These are phyloP conservation scores for Niveomyces coronatus DNA, from an alignment of 2,329 filamentous ascomycete genomes.

Conservation along the genomic window DNA sequence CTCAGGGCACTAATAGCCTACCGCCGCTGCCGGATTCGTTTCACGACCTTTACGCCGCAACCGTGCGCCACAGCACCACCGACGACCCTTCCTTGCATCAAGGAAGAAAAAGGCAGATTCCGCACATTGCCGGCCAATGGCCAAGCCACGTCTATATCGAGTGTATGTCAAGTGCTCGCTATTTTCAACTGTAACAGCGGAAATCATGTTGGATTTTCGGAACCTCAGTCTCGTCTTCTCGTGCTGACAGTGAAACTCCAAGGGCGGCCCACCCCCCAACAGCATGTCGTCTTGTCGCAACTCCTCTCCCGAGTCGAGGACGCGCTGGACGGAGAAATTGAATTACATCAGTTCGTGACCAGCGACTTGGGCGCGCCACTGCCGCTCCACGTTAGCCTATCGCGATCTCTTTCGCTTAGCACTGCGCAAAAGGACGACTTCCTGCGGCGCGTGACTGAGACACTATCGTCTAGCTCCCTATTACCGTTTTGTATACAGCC, in stretches of 20 bases:
- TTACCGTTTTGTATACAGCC: slow-evolving; percentile 29
- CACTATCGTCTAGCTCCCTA: slow-evolving; percentile 23
- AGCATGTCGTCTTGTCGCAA: slow-evolving; percentile 36
- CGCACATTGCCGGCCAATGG: slow-evolving; percentile 86
- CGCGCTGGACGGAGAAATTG: slow-evolving; percentile 21
- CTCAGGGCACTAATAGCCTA: slow-evolving; percentile 25
- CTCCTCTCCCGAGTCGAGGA: slow-evolving; percentile 30
- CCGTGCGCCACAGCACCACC: slow-evolving; percentile 61
- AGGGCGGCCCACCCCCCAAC: slow-evolving; percentile 44
- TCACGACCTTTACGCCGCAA: slow-evolving; percentile 81
- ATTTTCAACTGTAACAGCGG: too few relatives aligned
- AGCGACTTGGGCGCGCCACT: slow-evolving; percentile 69
- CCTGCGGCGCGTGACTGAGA: slow-evolving; percentile 39
- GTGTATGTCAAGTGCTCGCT: too few relatives aligned
- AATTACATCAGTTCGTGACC: slow-evolving; percentile 58
- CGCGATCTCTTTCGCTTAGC: slow-evolving; percentile 63
- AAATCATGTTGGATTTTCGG: too few relatives aligned
- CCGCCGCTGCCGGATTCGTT: slow-evolving; percentile 74
- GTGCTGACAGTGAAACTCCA: slow-evolving; percentile 13
- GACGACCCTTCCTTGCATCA: slow-evolving; percentile 82
- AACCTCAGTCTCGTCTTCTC: too few relatives aligned
- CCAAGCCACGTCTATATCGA: slow-evolving; percentile 87
- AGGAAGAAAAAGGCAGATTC: slow-evolving; percentile 70
- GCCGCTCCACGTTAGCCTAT: slow-evolving; percentile 86
- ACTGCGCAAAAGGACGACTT: slow-evolving; percentile 66